These are phyloP conservation scores for Nannizzia gypsea DNA, from an alignment of 2,329 filamentous ascomycete species.

Conservation along the genomic window DNA sequence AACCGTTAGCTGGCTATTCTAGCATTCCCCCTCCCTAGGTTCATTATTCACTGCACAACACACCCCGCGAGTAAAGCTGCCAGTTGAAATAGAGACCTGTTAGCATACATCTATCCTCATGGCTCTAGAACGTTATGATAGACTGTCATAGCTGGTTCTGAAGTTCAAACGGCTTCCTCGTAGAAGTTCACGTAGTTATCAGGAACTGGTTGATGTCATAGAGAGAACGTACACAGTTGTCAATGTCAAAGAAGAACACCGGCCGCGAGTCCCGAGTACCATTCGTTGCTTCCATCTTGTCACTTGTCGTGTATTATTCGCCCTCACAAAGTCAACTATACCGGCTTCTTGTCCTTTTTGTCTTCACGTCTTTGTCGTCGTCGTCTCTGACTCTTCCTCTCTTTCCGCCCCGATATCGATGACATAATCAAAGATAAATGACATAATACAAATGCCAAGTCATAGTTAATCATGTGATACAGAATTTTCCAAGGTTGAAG, in stretches of 20 bases:
- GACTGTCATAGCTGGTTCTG: background rate
- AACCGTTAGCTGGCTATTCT: conserved; percentile 6
- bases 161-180: background rate
- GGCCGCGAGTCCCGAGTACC: conserved; percentile 31
- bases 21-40: background rate
- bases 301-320: background rate
- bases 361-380: too few relatives aligned
- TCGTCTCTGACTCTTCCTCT: too few relatives aligned
- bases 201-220: background rate
- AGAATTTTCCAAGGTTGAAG: background rate
- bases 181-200: background rate
- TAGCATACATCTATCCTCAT: background rate
- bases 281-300: background rate
- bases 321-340: background rate
- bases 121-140: too few relatives aligned
- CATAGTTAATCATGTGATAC: background rate
- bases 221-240: conserved; percentile 62
- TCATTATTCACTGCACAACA: background rate
- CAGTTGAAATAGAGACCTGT: background rate
- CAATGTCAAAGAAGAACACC: conserved; percentile 79
- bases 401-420: background rate
- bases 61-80: conserved; percentile 71
- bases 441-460: background rate
- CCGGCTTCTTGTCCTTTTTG: too few relatives aligned
- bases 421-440: background rate